Evolutionary conservation across 805 yeast species (phyloP).

Genomic region (Alloascoidea africana): DNA sequence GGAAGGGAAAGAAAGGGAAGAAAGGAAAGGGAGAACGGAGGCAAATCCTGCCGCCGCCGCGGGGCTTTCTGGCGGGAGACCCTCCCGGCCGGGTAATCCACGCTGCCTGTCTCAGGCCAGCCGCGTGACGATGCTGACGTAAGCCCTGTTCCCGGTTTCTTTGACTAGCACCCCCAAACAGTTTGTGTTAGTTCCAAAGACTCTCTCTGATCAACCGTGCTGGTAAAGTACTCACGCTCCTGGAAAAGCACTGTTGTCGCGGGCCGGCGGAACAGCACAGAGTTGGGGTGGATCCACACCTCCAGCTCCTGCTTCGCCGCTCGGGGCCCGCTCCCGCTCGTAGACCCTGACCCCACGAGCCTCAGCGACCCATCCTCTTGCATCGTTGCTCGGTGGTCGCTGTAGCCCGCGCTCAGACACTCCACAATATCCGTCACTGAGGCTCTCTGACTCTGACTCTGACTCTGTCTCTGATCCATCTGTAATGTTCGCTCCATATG

Average conservation of each 20-base stretch:
- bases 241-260: neutral
- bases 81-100: no score
- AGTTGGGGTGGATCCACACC: constrained; percentile 65
- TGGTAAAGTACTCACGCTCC: constrained; percentile 1
- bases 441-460: constrained; percentile 51
- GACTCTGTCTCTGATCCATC: constrained; percentile 41
- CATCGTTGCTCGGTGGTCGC: constrained; percentile 28
- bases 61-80: no score
- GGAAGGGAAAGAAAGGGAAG: no score
- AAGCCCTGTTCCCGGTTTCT: no score
- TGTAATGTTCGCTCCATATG: constrained; percentile 29
- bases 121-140: no score
- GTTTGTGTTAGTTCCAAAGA: no score
- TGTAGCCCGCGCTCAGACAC: constrained; percentile 25
- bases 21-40: no score
- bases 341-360: constrained; percentile 14
- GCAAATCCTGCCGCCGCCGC: no score
- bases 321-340: constrained; percentile 43
- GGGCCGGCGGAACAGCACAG: constrained; percentile 34
- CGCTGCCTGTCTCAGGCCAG: no score
- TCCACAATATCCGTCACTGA: constrained; percentile 47
- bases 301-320: constrained; percentile 38
- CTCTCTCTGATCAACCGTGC: no score
- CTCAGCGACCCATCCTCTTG: neutral
- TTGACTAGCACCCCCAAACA: no score